phyloP scores from a whole-genome alignment of 1,284 basidiomycete species.

The Leccinum huronense region DNA sequence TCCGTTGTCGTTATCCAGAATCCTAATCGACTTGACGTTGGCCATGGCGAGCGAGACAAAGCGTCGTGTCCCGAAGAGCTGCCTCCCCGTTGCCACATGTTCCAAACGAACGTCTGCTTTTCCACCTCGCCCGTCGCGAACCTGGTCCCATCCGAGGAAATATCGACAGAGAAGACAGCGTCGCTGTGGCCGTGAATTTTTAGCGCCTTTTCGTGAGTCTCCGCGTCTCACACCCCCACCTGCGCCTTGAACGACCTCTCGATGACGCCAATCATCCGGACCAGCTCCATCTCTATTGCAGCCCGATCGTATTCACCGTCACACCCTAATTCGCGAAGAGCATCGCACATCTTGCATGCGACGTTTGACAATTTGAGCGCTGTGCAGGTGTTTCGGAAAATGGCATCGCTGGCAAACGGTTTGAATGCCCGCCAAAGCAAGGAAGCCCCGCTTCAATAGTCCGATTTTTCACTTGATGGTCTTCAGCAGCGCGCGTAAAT shows the following conservation, averaged over 20 bases:
- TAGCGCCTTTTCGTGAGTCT: background rate
- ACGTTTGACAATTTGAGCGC: slow-evolving; percentile 86
- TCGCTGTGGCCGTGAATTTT: background rate
- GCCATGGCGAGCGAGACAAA: background rate
- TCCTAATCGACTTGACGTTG: background rate
- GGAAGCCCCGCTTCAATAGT: slow-evolving; percentile 83
- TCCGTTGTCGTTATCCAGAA: background rate
- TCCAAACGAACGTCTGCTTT: background rate
- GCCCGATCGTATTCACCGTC: slow-evolving; percentile 83
- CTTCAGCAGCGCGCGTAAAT: slow-evolving; percentile 78
- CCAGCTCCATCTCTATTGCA: slow-evolving; percentile 83
- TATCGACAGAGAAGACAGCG: background rate
- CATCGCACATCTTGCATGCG: slow-evolving; percentile 89
- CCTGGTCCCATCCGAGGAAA: background rate
- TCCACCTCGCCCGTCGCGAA: background rate
- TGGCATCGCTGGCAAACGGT: slow-evolving; percentile 84
- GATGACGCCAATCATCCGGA: slow-evolving; percentile 72
- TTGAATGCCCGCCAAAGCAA: slow-evolving; percentile 85
- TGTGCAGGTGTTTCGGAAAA: slow-evolving; percentile 92
- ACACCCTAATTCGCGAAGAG: slow-evolving; percentile 84
- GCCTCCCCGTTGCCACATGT: background rate
- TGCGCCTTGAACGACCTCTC: slow-evolving; percentile 48
- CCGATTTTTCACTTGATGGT: slow-evolving; percentile 84
- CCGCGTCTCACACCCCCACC: background rate
- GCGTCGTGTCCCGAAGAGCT: background rate